These are phyloP conservation scores for Tephrocybe sp. DNA, from an alignment of 768 basidiomycete genomes.

Conservation along the genomic window DNA sequence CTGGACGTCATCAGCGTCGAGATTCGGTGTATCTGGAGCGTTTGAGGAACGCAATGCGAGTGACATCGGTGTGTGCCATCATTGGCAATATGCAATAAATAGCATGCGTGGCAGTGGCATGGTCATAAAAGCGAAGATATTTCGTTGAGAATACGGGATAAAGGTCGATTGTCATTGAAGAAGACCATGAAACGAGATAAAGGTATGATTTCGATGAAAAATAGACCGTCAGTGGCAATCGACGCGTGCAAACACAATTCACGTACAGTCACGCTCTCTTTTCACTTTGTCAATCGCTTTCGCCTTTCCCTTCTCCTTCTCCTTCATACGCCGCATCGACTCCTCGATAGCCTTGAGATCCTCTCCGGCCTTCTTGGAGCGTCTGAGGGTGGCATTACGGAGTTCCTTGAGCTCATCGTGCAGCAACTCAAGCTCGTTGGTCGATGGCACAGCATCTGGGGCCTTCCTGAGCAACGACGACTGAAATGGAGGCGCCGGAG, in stretches of 20 bases:
- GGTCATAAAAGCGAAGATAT: not conserved
- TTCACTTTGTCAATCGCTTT: conserved; percentile 71
- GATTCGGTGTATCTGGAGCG: conserved; percentile 45
- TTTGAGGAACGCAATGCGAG: not conserved
- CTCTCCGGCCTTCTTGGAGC: conserved; percentile 73
- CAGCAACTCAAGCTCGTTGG: conserved; percentile 69
- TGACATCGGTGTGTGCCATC: not conserved
- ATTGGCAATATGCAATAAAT: not conserved
- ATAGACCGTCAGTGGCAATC: conserved; percentile 20
- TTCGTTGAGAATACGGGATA: not conserved
- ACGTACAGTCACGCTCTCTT: conserved; percentile 77
- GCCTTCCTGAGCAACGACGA: conserved; percentile 64
- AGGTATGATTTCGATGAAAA: conserved; percentile 14
- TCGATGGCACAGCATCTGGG: conserved; percentile 66
- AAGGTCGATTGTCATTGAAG: conserved; percentile 1
- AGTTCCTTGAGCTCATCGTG: conserved; percentile 59
- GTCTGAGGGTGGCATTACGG: conserved; percentile 54
- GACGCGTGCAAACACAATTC: conserved; percentile 21
- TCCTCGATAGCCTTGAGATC: conserved; percentile 76
- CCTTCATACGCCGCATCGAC: conserved; percentile 74
- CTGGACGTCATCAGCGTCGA: conserved; percentile 51
- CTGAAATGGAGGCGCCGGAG: conserved; percentile 46
- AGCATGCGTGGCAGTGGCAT: not conserved
- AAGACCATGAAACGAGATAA: conserved; percentile 4
- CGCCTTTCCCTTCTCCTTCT: conserved; percentile 74